Percentiles rank a stretch among this genome's conserved stretches.
Evolutionary conservation across 768 basidiomycete genomes (phyloP).

Genomic region (Candolleomyces aberdarensis): DNA sequence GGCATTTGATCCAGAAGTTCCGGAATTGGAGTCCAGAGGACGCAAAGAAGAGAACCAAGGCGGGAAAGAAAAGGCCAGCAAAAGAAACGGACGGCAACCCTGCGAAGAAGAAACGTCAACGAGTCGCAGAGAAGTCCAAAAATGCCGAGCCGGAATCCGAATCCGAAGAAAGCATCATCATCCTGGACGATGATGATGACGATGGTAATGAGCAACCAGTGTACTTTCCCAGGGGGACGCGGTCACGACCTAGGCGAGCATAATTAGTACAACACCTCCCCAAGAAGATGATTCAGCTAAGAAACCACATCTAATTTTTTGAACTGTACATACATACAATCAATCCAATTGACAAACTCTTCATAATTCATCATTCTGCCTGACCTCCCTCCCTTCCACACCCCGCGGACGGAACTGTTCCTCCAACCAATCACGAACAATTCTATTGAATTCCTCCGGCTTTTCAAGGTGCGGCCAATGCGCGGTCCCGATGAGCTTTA

Average conservation of each 20-base stretch:
- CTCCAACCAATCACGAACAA: slow-evolving; percentile 52
- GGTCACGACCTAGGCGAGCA: not conserved
- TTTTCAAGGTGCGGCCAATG: slow-evolving; percentile 72
- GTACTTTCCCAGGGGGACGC: not conserved
- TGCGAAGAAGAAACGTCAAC: not conserved
- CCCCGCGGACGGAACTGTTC: not conserved
- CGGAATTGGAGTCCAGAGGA: not conserved
- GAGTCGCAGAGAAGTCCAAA: not conserved
- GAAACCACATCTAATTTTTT: not conserved
- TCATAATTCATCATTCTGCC: not conserved
- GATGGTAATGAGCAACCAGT: not conserved
- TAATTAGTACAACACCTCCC: not conserved
- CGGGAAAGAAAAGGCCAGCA: not conserved
- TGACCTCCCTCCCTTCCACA: not conserved
- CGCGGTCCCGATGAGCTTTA: slow-evolving; percentile 40
- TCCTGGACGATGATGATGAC: not conserved
- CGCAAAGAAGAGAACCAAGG: not conserved
- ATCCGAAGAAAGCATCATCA: not conserved
- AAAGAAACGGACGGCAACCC: not conserved
- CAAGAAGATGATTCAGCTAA: not conserved
- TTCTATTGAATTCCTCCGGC: slow-evolving; percentile 47
- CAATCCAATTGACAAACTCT: not conserved
- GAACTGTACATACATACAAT: not conserved
- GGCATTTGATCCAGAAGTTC: not conserved
- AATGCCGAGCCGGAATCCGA: not conserved